A percentile compares a stretch with the other conserved stretches of the same genome.
phyloP scores from a whole-genome alignment of 1,284 basidiomycete species.

The Ceratobasidium sp. region DNA sequence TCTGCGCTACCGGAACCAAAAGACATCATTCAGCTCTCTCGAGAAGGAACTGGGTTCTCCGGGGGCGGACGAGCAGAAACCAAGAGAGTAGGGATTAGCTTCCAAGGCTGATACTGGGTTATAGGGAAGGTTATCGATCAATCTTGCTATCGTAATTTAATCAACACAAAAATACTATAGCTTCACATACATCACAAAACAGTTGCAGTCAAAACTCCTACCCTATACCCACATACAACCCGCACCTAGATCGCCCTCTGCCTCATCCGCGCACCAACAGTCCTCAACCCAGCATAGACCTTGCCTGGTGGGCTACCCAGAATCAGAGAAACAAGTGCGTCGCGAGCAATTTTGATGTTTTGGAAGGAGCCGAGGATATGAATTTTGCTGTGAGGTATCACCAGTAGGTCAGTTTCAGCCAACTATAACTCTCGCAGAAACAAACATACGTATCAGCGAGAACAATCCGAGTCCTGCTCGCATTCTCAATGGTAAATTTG shows the following conservation, averaged over 20 bases:
- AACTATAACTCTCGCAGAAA: constrained; percentile 40
- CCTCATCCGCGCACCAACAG: constrained; percentile 92
- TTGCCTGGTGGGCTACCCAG: constrained; percentile 97
- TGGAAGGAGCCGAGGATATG: constrained; percentile 95
- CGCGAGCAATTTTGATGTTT: constrained; percentile 97
- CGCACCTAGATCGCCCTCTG: constrained; percentile 77
- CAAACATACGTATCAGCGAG: constrained; percentile 91
- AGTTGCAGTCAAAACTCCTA: neutral
- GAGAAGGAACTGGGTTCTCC: constrained; percentile 92
- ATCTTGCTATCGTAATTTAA: constrained; percentile 39
- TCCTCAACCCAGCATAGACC: constrained; percentile 92
- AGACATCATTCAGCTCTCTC: constrained; percentile 80
- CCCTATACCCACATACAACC: neutral
- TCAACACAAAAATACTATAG: neutral
- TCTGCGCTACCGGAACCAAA: constrained; percentile 65
- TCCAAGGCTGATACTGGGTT: constrained; percentile 73
- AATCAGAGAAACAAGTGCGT: constrained; percentile 95
- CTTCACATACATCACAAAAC: constrained; percentile 21
- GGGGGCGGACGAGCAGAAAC: constrained; percentile 92
- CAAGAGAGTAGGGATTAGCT: constrained; percentile 77
- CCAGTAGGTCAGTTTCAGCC: neutral
- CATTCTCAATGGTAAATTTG: constrained; percentile 98
- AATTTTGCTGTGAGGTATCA: constrained; percentile 77
- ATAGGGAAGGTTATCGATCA: neutral
- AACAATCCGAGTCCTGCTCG: constrained; percentile 94